Evolutionary conservation across 371 early-diverging fungal species (phyloP), one percentile per base, ranked within the genome.

Genomic region (Mucor piriformis): DNA sequence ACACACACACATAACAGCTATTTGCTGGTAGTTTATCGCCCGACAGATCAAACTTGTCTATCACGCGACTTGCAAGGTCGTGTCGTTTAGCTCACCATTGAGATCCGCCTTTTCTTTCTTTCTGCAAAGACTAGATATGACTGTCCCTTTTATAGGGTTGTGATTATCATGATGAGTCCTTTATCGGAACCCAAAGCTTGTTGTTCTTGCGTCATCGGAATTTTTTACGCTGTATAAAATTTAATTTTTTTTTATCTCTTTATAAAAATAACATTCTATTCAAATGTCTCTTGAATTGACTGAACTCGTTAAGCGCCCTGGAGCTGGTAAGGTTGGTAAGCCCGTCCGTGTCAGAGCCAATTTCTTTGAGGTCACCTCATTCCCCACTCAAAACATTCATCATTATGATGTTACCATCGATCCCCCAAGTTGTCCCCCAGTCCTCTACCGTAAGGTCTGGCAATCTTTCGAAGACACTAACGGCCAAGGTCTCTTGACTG

Each of bases 361-460:
- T 44, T 75, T 72, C 65, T 80, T 80, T 71, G 80, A 80, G 61
- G 75, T 80, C 1, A 71, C 70, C 29, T 61, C 69, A 21, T 70
- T 76, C 64, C 65, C 75, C 11, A 61, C 63, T 11, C 68, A 64
- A 15, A 74, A 80, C 58, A 69, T 80, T 15, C 73, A 76, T 29
- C 80, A 80, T 20, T 73, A 73, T 44, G 73, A 73, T 64, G 62
- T 73, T 12, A 67, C 73, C 5, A 60, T 73, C 23, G 67, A 70
- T 18, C 73, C 73, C 6, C 69, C 79, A 42, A 76, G 71, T 5
- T 71, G 73, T 23, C 67, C 67, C 8, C 78, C 85, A 3, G 50
- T 61, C 6, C 50, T 83, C 7, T 76, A 78, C 62, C 70, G 85
- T 16, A 73, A 70, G 23, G 66, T 85, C 34, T 85, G 73, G 75